A percentile compares a stretch with the other conserved stretches of the same genome.
Evolutionary conservation across 2,329 filamentous ascomycete species (phyloP).

Genomic region (Escovopsis sp.): DNA sequence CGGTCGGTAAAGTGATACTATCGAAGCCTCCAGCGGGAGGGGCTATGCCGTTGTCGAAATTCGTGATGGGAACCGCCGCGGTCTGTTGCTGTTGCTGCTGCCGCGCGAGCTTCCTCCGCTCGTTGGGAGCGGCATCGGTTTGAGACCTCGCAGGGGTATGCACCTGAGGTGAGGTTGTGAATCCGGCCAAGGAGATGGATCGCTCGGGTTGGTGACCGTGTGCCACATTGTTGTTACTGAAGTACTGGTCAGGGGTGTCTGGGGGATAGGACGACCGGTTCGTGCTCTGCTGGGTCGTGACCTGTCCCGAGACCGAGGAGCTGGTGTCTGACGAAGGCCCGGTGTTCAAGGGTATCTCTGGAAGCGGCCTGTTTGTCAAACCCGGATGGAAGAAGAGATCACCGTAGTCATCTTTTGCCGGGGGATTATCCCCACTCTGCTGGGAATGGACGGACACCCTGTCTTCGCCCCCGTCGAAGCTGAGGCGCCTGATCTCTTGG

Average conservation of each 20-base stretch:
- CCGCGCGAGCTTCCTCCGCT: conserved; percentile 39
- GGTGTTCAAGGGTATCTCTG: conserved; percentile 35
- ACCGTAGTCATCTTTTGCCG: conserved; percentile 57
- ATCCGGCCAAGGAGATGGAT: conserved; percentile 70
- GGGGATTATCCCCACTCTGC: conserved; percentile 48
- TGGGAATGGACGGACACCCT: conserved; percentile 40
- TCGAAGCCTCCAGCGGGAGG: conserved; percentile 52
- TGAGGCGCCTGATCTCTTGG: conserved; percentile 61
- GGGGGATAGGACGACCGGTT: conserved; percentile 27
- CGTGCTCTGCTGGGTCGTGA: too few species aligned
- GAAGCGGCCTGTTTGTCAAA: conserved; percentile 49
- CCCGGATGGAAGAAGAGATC: conserved; percentile 93
- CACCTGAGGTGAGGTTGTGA: conserved; percentile 65
- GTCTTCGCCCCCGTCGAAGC: conserved; percentile 90
- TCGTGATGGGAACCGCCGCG: conserved; percentile 35
- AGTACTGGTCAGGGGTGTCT: conserved; percentile 35
- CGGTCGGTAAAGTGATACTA: conserved; percentile 66
- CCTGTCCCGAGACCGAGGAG: conserved; percentile 31
- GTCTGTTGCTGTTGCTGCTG: conserved; percentile 34
- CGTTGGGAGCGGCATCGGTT: conserved; percentile 68
- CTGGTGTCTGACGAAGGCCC: conserved; percentile 47
- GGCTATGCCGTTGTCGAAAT: conserved; percentile 39
- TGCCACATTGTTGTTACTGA: conserved; percentile 19
- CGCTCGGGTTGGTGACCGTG: conserved; percentile 40
- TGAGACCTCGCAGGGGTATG: conserved; percentile 79